Base-by-base conservation (phyloP, 352 stramenopile species). In the Globisporangium polare region DNA sequence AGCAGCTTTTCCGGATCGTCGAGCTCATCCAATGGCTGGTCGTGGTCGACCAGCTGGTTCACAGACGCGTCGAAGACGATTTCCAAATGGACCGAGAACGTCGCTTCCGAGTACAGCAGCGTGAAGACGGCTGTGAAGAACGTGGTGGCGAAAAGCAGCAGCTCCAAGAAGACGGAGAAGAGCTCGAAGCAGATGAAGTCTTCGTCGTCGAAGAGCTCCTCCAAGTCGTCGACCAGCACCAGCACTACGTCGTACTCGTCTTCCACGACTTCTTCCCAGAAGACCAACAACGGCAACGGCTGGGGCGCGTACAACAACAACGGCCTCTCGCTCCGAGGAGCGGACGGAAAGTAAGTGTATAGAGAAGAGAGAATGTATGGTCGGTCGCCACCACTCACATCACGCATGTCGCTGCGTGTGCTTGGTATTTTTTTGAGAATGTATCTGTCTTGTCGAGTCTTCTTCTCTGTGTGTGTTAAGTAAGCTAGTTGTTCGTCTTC, bases 11-110 rank as follows among this genome's bases (percentile, higher is more conserved):
- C 58, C 15, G 61, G 60, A 4, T 64, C 65, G 5, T 50, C 51
- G 18, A 56, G 58, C 2, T 59, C 64, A 15, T 45, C 60, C 26
- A 42, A 73, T 31, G 49, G 64, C 33, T 74, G 63, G 66, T 39
- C 33, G 33, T 78, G 69, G 69, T 29, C 45, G n/a, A 9, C 33
- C 13, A 41, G 53, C 17, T 53, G 51, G 47, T 43, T 58, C 54
- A 54, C 55, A 13, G 50, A 56, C 22, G 7, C 45, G 26, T 33
- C 18, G 20, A 59, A 59, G n/a, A 15, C 33, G 9, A 20, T 62
- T 15, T 31, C 58, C 31, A 39, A 43, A 12, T 53, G 54, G 54
- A 53, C 54, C 12, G 41, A 53, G 26, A 61, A 42, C 18, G 54
- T 61, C n/a, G 41, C 41, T 5, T 35, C 41, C 5, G 54, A 61